Evolutionary conservation across 164 flowering plant genomes (phyloP).

Genomic region (Annona squamosa): DNA sequence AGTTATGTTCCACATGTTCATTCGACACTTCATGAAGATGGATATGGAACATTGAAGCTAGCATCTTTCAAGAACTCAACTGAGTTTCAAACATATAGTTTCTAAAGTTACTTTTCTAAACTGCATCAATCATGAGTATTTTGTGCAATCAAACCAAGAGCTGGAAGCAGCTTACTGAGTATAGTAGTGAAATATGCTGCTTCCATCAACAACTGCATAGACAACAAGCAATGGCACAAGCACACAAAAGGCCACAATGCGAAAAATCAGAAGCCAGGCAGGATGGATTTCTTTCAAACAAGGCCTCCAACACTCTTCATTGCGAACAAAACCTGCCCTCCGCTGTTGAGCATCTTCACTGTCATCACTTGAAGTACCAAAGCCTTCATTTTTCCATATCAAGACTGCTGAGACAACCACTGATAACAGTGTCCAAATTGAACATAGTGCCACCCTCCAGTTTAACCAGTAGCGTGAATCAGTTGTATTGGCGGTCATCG

Average conservation of each 20-base stretch:
- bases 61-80: neutral
- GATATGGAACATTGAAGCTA: neutral
- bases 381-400: slow-evolving; percentile 58
- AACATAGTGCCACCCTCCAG: slow-evolving; percentile 72
- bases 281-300: slow-evolving; percentile 77
- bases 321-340: slow-evolving; percentile 38
- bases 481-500: slow-evolving; percentile 49
- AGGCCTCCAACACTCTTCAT: slow-evolving; percentile 83
- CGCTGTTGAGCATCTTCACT: slow-evolving; percentile 22
- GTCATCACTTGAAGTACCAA: slow-evolving; percentile 10
- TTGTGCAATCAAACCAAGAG: neutral
- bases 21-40: neutral
- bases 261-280: slow-evolving; percentile 71
- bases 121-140: neutral
- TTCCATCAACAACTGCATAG: slow-evolving; percentile 57
- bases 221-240: slow-evolving; percentile 42
- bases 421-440: slow-evolving; percentile 42
- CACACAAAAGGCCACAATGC: slow-evolving; percentile 55
- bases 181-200: slow-evolving; percentile 60
- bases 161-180: slow-evolving; percentile 71
- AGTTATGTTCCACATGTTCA: neutral
- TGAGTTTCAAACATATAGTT: neutral
- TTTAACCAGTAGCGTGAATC: slow-evolving; percentile 70
- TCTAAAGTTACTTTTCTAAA: neutral
- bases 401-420: slow-evolving; percentile 36